These are phyloP conservation scores for Leishmania guyanensis DNA, from an alignment of 208 protist genomes.

Conservation along the genomic window DNA sequence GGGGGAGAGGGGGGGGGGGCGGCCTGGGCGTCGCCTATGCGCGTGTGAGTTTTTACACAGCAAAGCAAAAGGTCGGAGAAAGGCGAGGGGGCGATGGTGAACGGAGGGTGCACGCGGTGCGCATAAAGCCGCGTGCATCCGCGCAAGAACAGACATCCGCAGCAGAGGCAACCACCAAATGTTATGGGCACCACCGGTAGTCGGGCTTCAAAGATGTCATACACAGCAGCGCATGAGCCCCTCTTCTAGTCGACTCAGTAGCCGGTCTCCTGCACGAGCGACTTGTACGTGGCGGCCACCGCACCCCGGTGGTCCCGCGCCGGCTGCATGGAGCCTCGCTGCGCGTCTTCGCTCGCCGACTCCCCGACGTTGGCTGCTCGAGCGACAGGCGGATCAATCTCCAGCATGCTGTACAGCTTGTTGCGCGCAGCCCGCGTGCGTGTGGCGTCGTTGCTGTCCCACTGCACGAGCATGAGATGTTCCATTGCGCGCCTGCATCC, in stretches of 20 bases:
- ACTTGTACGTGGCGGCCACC: conserved; percentile 76
- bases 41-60: not conserved
- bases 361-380: not conserved
- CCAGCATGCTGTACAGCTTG: conserved; percentile 75
- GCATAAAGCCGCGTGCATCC: not conserved
- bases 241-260: conserved; percentile 45
- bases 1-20: too few species aligned
- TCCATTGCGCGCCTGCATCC: conserved; percentile 57
- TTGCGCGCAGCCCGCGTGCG: conserved; percentile 73
- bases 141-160: not conserved
- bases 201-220: not conserved
- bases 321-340: conserved; percentile 8
- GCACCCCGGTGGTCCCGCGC: conserved; percentile 18
- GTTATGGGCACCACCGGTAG: not conserved
- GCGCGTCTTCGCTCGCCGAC: conserved; percentile 17
- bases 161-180: not conserved
- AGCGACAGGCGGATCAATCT: conserved; percentile 39
- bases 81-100: not conserved
- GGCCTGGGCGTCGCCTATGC: not conserved
- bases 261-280: conserved; percentile 82
- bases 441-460: conserved; percentile 75
- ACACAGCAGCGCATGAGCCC: not conserved
- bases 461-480: conserved; percentile 65
- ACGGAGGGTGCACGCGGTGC: not conserved
- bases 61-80: not conserved